Percentiles rank a stretch among this genome's conserved stretches.
Conservation (phyloP, 1,284 basidiomycete genomes). For the Sanghuangporus sanghuang region DNA sequence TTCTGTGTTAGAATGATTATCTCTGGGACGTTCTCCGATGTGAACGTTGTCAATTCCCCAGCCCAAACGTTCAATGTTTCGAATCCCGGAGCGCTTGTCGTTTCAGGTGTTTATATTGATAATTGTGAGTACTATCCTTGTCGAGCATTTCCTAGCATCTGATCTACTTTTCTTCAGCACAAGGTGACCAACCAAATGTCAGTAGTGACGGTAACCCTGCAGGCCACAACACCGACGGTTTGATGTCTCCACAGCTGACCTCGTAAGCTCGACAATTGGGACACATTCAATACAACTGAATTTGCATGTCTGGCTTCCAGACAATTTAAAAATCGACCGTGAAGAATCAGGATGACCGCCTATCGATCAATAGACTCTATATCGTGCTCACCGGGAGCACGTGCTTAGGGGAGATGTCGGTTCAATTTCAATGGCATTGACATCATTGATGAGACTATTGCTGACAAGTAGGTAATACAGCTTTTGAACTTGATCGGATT, state of each 20-base stretch:
- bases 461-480: conserved; percentile 31
- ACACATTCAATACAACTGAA: conserved; percentile 33
- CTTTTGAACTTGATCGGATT: too few species aligned
- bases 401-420: conserved; percentile 44
- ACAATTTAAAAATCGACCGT: conserved; percentile 21
- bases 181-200: conserved; percentile 37
- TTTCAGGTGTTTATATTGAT: conserved; percentile 25
- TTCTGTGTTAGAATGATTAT: conserved; percentile 40
- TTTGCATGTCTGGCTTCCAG: not conserved
- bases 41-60: conserved; percentile 36
- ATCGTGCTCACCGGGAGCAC: conserved; percentile 49
- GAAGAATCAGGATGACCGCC: conserved; percentile 49
- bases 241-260: conserved; percentile 38
- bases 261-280: conserved; percentile 22
- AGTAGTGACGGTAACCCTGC: conserved; percentile 37
- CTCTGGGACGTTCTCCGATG: conserved; percentile 41
- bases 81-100: conserved; percentile 27
- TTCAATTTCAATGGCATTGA: conserved; percentile 41
- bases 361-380: conserved; percentile 51
- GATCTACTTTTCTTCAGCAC: conserved; percentile 21
- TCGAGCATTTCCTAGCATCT: not conserved
- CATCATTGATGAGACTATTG: conserved; percentile 41
- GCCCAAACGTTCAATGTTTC: conserved; percentile 29
- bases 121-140: not conserved
- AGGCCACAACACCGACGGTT: conserved; percentile 29